Percentiles rank a stretch among this genome's conserved stretches.
phyloP scores from a whole-genome alignment of 2,329 filamentous ascomycete genomes.

The Claviceps purpurea region DNA sequence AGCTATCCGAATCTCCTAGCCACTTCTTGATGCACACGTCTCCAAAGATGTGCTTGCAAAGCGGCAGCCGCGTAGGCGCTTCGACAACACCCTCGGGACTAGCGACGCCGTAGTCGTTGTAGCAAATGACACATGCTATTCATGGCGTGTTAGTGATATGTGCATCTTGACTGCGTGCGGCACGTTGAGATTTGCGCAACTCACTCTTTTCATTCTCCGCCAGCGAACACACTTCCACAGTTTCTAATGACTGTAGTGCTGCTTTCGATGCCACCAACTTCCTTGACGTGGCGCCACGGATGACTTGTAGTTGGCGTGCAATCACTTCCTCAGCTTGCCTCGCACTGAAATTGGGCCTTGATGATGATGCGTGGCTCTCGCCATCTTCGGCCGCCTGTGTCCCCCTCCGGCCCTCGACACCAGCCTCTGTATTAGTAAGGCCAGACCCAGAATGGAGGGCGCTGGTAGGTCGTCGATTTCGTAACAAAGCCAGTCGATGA shows the following conservation, averaged over 20 bases:
- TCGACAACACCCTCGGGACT: slow-evolving; percentile 47
- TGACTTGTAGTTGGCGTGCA: slow-evolving; percentile 29
- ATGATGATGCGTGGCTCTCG: neutral
- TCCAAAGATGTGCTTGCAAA: slow-evolving; percentile 52
- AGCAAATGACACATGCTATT: slow-evolving; percentile 49
- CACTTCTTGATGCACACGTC: slow-evolving; percentile 52
- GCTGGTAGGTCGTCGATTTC: slow-evolving; percentile 14
- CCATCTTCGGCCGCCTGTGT: neutral
- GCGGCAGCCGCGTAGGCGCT: slow-evolving; percentile 42
- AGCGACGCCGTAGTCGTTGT: slow-evolving; percentile 44
- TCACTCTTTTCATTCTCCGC: slow-evolving; percentile 34
- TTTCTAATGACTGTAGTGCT: slow-evolving; percentile 33
- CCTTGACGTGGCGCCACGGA: slow-evolving; percentile 29
- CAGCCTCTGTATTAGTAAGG: slow-evolving; percentile 11
- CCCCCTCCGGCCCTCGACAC: neutral
- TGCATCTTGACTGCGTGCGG: neutral
- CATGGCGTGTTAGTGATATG: neutral
- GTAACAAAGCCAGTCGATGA: slow-evolving; percentile 14
- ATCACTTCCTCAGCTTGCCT: slow-evolving; percentile 17
- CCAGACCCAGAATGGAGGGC: slow-evolving; percentile 14
- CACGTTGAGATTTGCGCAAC: slow-evolving; percentile 9
- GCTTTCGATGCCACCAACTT: slow-evolving; percentile 34
- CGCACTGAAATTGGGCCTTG: slow-evolving; percentile 2
- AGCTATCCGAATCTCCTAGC: slow-evolving; percentile 48
- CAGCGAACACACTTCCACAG: slow-evolving; percentile 30